Conservation (phyloP, 805 yeast genomes). For the Pichia deserticola region DNA sequence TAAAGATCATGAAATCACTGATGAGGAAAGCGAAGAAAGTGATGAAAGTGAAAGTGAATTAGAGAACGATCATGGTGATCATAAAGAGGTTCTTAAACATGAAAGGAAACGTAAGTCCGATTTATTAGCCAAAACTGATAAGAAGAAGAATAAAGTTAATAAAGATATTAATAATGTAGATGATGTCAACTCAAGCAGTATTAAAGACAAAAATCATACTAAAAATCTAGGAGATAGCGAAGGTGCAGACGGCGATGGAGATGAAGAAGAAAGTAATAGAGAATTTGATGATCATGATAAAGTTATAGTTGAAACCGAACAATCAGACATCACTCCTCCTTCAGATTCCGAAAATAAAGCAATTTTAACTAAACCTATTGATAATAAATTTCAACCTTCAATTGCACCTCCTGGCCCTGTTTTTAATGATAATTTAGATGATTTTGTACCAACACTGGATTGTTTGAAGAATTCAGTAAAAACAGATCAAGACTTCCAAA, state of each 20-base stretch:
- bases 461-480: constrained; percentile 47
- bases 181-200: background rate
- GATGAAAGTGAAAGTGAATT: constrained; percentile 13
- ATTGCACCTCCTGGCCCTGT: constrained; percentile 49
- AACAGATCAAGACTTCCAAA: constrained; percentile 66
- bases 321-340: constrained; percentile 22
- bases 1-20: constrained; percentile 19
- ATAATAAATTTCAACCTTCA: constrained; percentile 42
- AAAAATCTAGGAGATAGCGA: background rate
- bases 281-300: constrained; percentile 16
- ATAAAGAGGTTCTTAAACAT: constrained; percentile 2
- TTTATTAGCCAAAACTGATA: background rate
- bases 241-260: background rate
- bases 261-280: background rate
- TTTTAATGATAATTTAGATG: constrained; percentile 34
- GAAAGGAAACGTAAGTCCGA: background rate
- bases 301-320: constrained; percentile 18
- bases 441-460: constrained; percentile 38
- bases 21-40: constrained; percentile 9
- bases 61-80: background rate
- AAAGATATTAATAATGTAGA: background rate
- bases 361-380: constrained; percentile 11
- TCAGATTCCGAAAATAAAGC: constrained; percentile 12
- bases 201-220: background rate
- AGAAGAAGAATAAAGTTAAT: background rate